Evolutionary conservation across 2,329 filamentous ascomycete species (phyloP), one percentile per base, ranked within the genome.

Genomic region (Neofusicoccum cordaticola): DNA sequence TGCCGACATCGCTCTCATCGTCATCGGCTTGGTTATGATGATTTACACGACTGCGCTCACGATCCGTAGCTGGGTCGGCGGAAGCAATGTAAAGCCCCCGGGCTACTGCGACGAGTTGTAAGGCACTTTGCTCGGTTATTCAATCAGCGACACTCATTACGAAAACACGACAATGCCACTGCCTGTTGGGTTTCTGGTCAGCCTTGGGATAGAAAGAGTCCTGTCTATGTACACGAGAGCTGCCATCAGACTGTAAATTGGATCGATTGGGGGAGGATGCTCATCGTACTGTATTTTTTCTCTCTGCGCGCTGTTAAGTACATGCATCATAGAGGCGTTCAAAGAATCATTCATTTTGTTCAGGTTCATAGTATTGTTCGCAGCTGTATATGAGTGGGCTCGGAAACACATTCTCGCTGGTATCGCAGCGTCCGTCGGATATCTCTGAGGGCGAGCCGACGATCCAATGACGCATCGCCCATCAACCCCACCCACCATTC

Each of bases 41-140:
- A 86, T 86, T 5, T 99, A 99, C 77, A 97, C 95, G 0, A 98
- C 95, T 0, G 83, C 85, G 41, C 81, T 98, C 71, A 99, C 95
- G 0, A 81, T 97, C 53, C 85, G 89, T 74, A 96, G 91, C 77
- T 99, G 95, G 96, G 86, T 91, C 6, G 83, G 82, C 58, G 86
- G 87, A 4, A 76, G 77, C 17, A 72, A 75, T n/a, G 77, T 77
- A 3, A 83, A 83, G 67, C 71, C 82, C 12, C 86, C 87, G 1
- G 86, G 87, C 37, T 90, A 90, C 74, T 91, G 88, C 73, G 88
- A 90, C 65, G 44, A 51, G 12, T 47, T 50, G 13, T 64, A 42
- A 44, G 13, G 15, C 7, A n/a, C 13, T 17, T 34, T 3, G 15
- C 41, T 53, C 31, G 9, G 37, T 39, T 9, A 19, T 15, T n/a